A percentile compares a stretch with the other conserved stretches of the same genome.
phyloP scores from a whole-genome alignment of 768 basidiomycete species.

The Podaxis sp. region DNA sequence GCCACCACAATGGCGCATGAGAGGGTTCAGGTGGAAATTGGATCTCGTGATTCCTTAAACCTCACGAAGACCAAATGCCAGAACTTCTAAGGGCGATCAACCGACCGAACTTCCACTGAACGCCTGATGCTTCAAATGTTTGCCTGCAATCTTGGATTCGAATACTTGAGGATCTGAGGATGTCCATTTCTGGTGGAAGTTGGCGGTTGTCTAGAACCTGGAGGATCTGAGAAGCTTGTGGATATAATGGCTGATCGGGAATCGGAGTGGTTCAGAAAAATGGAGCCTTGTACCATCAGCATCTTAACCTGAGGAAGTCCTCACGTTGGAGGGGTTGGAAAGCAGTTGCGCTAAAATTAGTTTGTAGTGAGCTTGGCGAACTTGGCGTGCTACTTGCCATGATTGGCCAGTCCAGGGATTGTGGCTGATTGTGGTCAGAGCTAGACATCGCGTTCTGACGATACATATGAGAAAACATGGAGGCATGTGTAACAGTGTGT shows the following conservation, averaged over 20 bases:
- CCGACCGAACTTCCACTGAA: too few species aligned
- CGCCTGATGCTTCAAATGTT: too few species aligned
- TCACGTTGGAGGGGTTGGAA: neutral
- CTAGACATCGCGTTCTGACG: neutral
- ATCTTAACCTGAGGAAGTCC: neutral
- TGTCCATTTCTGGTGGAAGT: neutral
- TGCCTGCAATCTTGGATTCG: neutral
- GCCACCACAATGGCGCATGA: neutral
- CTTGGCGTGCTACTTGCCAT: neutral
- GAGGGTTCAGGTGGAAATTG: neutral
- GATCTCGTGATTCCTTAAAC: neutral
- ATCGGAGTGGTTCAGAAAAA: neutral
- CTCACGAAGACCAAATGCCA: neutral
- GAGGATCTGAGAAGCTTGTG: neutral
- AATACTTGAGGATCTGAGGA: neutral
- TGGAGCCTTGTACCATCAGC: neutral
- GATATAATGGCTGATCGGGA: neutral
- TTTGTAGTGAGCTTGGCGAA: neutral
- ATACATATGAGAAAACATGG: neutral
- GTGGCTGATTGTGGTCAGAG: neutral
- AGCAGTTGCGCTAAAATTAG: neutral
- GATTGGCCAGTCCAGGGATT: neutral
- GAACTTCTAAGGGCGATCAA: too few species aligned
- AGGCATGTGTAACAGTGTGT: neutral
- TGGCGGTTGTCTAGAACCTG: neutral